Evolutionary conservation across 768 basidiomycete genomes (phyloP).

Genomic region (Macrolepiota dolichaula): DNA sequence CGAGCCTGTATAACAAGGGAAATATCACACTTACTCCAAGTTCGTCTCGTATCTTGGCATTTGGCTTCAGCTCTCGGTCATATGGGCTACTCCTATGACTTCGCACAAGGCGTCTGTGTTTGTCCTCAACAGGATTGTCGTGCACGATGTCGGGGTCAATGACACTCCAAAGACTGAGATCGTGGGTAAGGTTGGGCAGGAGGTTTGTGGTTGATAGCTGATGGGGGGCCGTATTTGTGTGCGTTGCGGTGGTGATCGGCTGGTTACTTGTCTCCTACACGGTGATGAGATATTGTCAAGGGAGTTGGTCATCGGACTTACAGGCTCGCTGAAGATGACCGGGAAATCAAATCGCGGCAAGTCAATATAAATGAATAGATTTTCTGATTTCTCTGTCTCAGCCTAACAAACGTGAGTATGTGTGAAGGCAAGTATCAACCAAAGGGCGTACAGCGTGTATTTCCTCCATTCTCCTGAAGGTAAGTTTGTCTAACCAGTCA

Average conservation of each 20-base stretch:
- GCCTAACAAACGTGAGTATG: slow-evolving; percentile 42
- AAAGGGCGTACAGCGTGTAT: slow-evolving; percentile 74
- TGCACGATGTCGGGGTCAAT: slow-evolving; percentile 87
- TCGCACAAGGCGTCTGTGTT: slow-evolving; percentile 89
- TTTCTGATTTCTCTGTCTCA: slow-evolving; percentile 88
- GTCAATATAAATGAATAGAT: slow-evolving; percentile 95
- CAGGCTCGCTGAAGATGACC: slow-evolving; percentile 90
- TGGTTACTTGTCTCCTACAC: slow-evolving; percentile 9
- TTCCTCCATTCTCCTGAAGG: slow-evolving; percentile 93
- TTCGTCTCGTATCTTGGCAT: slow-evolving; percentile 92
- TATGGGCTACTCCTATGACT: slow-evolving; percentile 95
- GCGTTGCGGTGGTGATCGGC: slow-evolving; percentile 24
- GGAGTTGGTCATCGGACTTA: slow-evolving; percentile 28
- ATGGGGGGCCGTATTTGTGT: slow-evolving; percentile 40
- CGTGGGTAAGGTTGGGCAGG: slow-evolving; percentile 50
- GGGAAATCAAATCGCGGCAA: slow-evolving; percentile 97
- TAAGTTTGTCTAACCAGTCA: slow-evolving; percentile 93
- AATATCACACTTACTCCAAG: slow-evolving; percentile 58
- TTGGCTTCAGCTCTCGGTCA: slow-evolving; percentile 94
- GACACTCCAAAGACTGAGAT: slow-evolving; percentile 80
- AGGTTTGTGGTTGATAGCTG: slow-evolving; percentile 42
- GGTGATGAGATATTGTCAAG: slow-evolving; percentile 20
- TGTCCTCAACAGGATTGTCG: slow-evolving; percentile 97
- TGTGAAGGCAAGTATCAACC: not conserved
- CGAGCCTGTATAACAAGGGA: not conserved